Evolutionary conservation across 805 yeast species (phyloP).

Genomic region (Kuraishia molischiana): DNA sequence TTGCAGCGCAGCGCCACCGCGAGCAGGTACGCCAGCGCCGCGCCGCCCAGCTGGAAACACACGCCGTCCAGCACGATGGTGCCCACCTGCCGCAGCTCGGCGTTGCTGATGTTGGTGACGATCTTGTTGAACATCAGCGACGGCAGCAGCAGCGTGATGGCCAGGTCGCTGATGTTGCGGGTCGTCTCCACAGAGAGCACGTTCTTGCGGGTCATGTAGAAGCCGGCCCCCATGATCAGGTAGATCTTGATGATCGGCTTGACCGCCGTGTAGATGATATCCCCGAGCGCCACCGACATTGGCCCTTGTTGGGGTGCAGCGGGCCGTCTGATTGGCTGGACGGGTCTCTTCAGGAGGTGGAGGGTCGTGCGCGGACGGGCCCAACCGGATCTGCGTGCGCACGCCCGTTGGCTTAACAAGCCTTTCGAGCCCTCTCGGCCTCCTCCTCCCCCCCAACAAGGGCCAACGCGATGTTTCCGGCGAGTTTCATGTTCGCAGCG

Average conservation of each 20-base stretch:
- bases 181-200: conserved; percentile 59
- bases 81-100: conserved; percentile 65
- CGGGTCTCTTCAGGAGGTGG: no score
- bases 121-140: conserved; percentile 68
- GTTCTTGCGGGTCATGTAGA: conserved; percentile 48
- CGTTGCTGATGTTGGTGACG: conserved; percentile 52
- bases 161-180: conserved; percentile 58
- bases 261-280: conserved; percentile 65
- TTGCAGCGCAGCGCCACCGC: conserved; percentile 51
- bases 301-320: no score
- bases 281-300: conserved; percentile 33
- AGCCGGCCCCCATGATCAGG: conserved; percentile 61
- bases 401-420: no score
- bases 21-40: conserved; percentile 27
- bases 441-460: no score
- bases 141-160: conserved; percentile 64
- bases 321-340: no score
- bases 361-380: no score
- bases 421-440: no score
- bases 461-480: neutral
- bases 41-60: conserved; percentile 35
- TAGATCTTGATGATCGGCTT: conserved; percentile 85
- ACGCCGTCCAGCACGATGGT: conserved; percentile 42
- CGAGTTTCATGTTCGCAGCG: neutral
- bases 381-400: no score